Evolutionary conservation across 2,329 filamentous ascomycete species (phyloP).

Genomic region (Biscogniauxia mediterranea): DNA sequence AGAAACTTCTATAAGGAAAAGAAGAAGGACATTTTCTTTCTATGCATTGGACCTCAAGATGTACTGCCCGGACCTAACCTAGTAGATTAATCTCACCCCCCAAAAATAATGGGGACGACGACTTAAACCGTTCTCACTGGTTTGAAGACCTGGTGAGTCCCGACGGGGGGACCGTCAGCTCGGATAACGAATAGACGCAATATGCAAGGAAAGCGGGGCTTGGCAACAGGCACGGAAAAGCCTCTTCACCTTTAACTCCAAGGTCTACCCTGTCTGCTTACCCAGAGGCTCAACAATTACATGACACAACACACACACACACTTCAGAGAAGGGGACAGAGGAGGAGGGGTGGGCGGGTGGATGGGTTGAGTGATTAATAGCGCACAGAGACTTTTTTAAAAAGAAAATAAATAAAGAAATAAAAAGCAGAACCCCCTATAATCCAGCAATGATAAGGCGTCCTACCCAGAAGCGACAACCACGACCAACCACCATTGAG

Average conservation of each 20-base stretch:
- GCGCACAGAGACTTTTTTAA: background rate
- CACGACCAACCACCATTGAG: background rate
- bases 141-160: background rate
- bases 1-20: background rate
- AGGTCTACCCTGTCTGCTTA: background rate
- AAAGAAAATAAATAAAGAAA: no score
- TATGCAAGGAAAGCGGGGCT: constrained; percentile 10
- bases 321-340: no score
- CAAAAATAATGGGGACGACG: background rate
- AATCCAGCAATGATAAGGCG: background rate
- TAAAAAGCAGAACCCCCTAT: background rate
- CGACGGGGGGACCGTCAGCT: constrained; percentile 2
- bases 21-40: background rate
- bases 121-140: background rate
- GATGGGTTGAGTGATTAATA: background rate
- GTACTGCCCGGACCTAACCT: background rate
- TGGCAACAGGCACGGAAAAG: constrained; percentile 16
- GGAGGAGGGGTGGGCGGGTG: no score
- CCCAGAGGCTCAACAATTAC: background rate
- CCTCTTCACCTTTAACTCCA: background rate
- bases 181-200: constrained; percentile 3
- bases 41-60: background rate
- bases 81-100: background rate
- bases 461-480: no score
- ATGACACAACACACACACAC: background rate